Evolutionary conservation across 805 yeast genomes (phyloP).

Genomic region (Pichia rugopelliculosa): DNA sequence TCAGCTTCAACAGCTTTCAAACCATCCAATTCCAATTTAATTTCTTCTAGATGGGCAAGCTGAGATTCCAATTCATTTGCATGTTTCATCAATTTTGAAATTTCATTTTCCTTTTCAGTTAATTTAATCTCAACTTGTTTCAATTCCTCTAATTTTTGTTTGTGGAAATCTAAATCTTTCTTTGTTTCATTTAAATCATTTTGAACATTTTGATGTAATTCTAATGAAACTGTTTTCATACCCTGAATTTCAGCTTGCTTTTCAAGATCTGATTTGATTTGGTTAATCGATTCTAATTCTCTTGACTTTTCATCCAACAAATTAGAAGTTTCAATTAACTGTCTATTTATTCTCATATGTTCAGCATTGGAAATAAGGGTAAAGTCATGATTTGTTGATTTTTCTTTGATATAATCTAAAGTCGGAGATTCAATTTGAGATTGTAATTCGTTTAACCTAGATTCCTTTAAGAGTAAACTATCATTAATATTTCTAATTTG

Average conservation of each 20-base stretch:
- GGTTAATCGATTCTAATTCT: conserved; percentile 7
- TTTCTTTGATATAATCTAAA: conserved; percentile 2
- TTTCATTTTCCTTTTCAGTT: neutral
- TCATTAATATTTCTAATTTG: neutral
- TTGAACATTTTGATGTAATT: conserved; percentile 13
- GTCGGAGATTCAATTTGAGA: conserved; percentile 6
- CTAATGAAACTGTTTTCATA: conserved; percentile 10
- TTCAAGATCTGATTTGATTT: conserved; percentile 12
- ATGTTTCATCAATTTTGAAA: neutral
- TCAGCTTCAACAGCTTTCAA: conserved; percentile 7
- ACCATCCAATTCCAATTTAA: conserved; percentile 1
- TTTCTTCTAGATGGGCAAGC: conserved; percentile 4
- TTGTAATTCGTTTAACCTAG: conserved; percentile 2
- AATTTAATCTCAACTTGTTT: conserved; percentile 3
- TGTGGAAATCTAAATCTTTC: conserved; percentile 1
- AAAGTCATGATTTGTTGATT: conserved; percentile 27
- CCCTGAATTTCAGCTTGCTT: conserved; percentile 11
- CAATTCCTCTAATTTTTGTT: conserved; percentile 5
- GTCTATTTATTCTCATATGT: conserved; percentile 6
- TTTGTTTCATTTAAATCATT: conserved; percentile 5
- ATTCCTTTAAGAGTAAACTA: conserved; percentile 1
- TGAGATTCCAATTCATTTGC: neutral
- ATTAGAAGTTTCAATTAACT: conserved; percentile 2
- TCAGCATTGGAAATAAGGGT: conserved; percentile 19
- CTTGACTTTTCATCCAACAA: conserved; percentile 6